Base-by-base conservation (phyloP, 768 basidiomycete genomes). In the Neoboletus brunneissimus region DNA sequence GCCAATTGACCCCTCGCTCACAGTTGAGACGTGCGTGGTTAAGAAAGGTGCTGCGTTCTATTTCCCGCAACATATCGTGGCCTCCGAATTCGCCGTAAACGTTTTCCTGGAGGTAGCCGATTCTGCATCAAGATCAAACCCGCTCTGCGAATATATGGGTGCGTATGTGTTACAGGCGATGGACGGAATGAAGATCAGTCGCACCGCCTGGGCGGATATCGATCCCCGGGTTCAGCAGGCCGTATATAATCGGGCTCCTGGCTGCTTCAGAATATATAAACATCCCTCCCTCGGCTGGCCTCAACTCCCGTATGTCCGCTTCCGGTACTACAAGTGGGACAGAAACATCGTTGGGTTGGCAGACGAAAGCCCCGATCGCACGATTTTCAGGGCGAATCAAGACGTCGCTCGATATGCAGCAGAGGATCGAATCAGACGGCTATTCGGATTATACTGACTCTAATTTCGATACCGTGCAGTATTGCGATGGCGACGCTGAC, bases 81-180 rank as follows among this genome's bases (percentile, higher is more conserved):
- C 59, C 13, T 56, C 61, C 18, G 46, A 51, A 12, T 66, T 66
- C 16, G 66, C 70, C 18, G 60, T 70, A 2, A 72, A 72, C 43
- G 45, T 70, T 0, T 70, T 70, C 27, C 10, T 64, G 18, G 62
- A 70, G 48, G 0, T 48, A 1, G 35, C 50, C 5, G n/a, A 46
- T 29, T 2, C 45, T 40, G 12, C 22, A 3, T 11, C 18, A 2
- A 46, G 41, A 13, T 9, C 18, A 8, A 11, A 35, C 51, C 56
- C 38, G 9, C 9, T 10, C 0, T 58, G 61, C 44, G 41, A 65
- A 45, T 70, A 72, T 43, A 5, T 70, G n/a, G 70, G 68, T 51
- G 62, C 64, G n/a, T 70, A 49, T 46, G 42, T 72, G 5, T 37
- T 72, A 1, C 48, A 58, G 20, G 9, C 31, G 8, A 15, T 54